Conservation (phyloP, 1,284 basidiomycete species). For the Earliella scabrosa region DNA sequence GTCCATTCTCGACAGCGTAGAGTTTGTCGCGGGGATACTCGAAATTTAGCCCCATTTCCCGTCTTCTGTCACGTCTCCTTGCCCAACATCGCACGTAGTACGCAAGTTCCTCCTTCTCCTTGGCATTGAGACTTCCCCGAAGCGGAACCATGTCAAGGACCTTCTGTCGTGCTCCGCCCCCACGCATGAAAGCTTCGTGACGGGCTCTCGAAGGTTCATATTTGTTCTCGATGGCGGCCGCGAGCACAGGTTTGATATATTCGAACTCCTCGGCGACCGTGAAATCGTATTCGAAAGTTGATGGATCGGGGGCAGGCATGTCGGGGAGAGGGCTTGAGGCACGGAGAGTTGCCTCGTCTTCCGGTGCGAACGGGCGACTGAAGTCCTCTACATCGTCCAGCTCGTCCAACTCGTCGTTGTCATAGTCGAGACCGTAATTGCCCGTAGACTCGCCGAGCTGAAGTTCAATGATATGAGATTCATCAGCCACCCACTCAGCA, state of each 20-base stretch:
- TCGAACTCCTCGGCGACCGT: slow-evolving; percentile 61
- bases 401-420: slow-evolving; percentile 40
- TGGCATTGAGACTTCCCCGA: slow-evolving; percentile 56
- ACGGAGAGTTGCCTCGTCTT: slow-evolving; percentile 24
- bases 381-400: slow-evolving; percentile 21
- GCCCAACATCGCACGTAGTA: slow-evolving; percentile 57
- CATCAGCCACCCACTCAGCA: too few relatives aligned
- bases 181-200: slow-evolving; percentile 60
- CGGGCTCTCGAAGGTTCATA: slow-evolving; percentile 55
- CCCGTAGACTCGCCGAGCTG: slow-evolving; percentile 63
- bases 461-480: neutral
- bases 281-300: slow-evolving; percentile 48
- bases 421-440: slow-evolving; percentile 47
- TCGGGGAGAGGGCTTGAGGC: slow-evolving; percentile 43
- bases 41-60: slow-evolving; percentile 24
- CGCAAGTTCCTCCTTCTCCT: slow-evolving; percentile 53
- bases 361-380: slow-evolving; percentile 13
- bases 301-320: slow-evolving; percentile 38
- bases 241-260: slow-evolving; percentile 65
- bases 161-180: slow-evolving; percentile 49
- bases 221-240: slow-evolving; percentile 54
- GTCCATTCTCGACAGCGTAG: neutral
- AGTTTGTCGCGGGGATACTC: slow-evolving; percentile 16
- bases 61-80: slow-evolving; percentile 40
- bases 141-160: slow-evolving; percentile 52